These are phyloP conservation scores for Botryotinia calthae DNA, from an alignment of 2,329 filamentous ascomycete genomes.

Conservation along the genomic window DNA sequence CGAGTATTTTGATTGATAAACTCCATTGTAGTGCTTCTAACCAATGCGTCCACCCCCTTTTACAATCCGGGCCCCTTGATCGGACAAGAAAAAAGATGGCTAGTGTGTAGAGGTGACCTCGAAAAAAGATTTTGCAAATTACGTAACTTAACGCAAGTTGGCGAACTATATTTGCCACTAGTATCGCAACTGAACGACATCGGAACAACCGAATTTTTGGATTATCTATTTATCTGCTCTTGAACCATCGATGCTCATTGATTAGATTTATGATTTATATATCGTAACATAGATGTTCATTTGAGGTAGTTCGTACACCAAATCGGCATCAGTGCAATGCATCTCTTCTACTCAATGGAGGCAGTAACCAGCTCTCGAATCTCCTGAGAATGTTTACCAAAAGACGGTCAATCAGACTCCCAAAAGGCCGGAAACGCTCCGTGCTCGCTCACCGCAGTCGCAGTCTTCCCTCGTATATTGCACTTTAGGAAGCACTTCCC, in stretches of 20 bases:
- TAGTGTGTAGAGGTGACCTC: background rate
- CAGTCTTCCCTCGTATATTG: background rate
- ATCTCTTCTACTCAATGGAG: background rate
- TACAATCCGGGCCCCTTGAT: background rate
- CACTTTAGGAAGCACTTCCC: background rate
- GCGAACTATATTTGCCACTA: constrained; percentile 1
- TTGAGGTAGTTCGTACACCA: background rate
- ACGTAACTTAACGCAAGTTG: constrained; percentile 11
- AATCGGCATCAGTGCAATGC: background rate
- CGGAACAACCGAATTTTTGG: background rate
- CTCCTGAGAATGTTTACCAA: background rate
- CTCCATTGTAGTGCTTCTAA: background rate
- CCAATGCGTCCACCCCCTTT: background rate
- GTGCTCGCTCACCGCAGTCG: background rate
- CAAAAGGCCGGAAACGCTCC: background rate
- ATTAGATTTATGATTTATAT: background rate
- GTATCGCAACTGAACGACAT: background rate
- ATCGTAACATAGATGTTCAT: background rate
- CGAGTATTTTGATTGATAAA: too few species aligned
- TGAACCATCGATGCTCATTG: background rate
- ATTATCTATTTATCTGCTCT: background rate
- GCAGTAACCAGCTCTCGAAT: background rate
- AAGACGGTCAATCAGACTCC: background rate
- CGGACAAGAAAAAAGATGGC: constrained; percentile 12
- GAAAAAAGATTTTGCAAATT: constrained; percentile 18